Percentiles rank a stretch among this genome's conserved stretches.
Conservation (phyloP, 805 yeast species). For the Wickerhamomyces silvicola region DNA sequence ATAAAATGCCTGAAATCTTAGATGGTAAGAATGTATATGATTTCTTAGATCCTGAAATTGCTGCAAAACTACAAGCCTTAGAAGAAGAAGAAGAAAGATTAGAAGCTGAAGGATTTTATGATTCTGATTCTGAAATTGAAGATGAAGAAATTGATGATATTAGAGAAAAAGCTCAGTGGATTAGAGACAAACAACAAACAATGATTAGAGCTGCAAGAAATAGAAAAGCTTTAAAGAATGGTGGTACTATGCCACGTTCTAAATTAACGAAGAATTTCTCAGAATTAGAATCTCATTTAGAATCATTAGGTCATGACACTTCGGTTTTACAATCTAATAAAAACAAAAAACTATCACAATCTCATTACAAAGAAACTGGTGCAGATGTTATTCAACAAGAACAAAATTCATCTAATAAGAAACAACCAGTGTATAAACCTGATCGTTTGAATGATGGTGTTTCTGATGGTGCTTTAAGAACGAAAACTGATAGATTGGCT, state of each 20-base stretch:
- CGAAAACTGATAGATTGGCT: slow-evolving; percentile 80
- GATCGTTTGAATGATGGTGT: slow-evolving; percentile 87
- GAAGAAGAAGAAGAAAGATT: slow-evolving; percentile 96
- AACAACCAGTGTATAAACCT: slow-evolving; percentile 44
- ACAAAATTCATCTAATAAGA: slow-evolving; percentile 32
- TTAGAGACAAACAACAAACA: slow-evolving; percentile 88
- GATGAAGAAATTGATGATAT: slow-evolving; percentile 67
- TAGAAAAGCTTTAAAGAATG: slow-evolving; percentile 81
- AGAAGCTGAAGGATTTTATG: slow-evolving; percentile 92
- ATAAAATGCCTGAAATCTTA: slow-evolving; percentile 91
- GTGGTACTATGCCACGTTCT: slow-evolving; percentile 86
- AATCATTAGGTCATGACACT: slow-evolving; percentile 84
- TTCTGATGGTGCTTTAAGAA: slow-evolving; percentile 69
- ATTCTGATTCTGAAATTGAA: slow-evolving; percentile 68
- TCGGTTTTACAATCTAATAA: slow-evolving; percentile 52
- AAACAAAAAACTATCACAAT: slow-evolving; percentile 30
- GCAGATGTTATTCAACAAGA: slow-evolving; percentile 55
- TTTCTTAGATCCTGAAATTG: slow-evolving; percentile 93
- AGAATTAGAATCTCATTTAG: slow-evolving; percentile 86
- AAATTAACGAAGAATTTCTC: slow-evolving; percentile 67
- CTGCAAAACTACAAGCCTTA: slow-evolving; percentile 84
- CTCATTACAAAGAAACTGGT: slow-evolving; percentile 12
- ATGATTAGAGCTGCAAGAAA: slow-evolving; percentile 86
- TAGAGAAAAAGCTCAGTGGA: slow-evolving; percentile 87
- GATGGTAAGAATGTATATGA: slow-evolving; percentile 97